Percentiles rank a stretch among this genome's conserved stretches.
These are phyloP conservation scores for Trifolium fragiferum DNA, from an alignment of 306 rosid species.

Conservation along the genomic window DNA sequence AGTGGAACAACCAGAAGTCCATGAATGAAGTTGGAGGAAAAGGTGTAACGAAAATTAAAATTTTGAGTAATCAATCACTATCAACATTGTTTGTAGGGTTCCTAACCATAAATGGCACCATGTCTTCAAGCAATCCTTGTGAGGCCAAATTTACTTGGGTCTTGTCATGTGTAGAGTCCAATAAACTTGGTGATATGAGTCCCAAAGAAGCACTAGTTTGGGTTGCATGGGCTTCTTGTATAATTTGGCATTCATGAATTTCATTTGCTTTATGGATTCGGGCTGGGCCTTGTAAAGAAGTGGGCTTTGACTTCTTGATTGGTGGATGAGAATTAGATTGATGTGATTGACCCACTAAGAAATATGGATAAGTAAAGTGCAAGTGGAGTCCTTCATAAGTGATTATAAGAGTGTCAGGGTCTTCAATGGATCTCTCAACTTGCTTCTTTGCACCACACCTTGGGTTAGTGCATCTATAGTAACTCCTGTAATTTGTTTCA, in stretches of 20 bases:
- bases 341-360: constrained; percentile 49
- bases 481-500: constrained; percentile 67
- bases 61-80: constrained; percentile 40
- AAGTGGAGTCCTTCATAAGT: constrained; percentile 94
- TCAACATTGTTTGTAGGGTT: constrained; percentile 56
- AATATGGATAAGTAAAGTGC: constrained; percentile 81
- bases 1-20: constrained; percentile 48
- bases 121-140: constrained; percentile 87
- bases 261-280: constrained; percentile 30
- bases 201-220: constrained; percentile 13
- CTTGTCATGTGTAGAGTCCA: constrained; percentile 33
- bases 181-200: neutral
- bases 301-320: constrained; percentile 61
- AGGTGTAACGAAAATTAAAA: constrained; percentile 44
- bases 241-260: neutral
- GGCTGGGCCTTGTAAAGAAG: constrained; percentile 27
- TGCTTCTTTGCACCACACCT: constrained; percentile 94
- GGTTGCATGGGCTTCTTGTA: constrained; percentile 41
- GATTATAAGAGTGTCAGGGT: constrained; percentile 75
- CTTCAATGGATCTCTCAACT: constrained; percentile 83
- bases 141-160: constrained; percentile 50
- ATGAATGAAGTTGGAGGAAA: constrained; percentile 51
- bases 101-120: constrained; percentile 81
- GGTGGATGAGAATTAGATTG: constrained; percentile 44
- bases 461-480: constrained; percentile 89